Percentiles rank a stretch among this genome's conserved stretches.
phyloP scores from a whole-genome alignment of 352 stramenopile species.

The Elongisporangium prolatum region DNA sequence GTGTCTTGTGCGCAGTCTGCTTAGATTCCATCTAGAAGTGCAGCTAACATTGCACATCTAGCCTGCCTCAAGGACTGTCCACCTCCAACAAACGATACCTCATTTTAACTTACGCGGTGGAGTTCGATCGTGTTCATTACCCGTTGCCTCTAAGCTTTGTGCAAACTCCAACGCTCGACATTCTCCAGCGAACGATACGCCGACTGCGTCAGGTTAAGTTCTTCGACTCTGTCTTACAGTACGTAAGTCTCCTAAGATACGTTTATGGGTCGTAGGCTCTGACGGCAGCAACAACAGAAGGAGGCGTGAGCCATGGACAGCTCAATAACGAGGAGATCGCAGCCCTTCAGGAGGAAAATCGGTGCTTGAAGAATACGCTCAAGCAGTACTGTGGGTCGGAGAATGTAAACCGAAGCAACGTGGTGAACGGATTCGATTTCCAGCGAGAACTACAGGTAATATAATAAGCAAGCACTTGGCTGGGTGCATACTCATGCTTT shows the following conservation, averaged over 20 bases:
- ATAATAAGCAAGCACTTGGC: not conserved
- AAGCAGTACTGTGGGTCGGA: slow-evolving; percentile 42
- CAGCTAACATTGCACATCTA: not conserved
- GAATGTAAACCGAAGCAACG: slow-evolving; percentile 13
- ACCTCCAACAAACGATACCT: slow-evolving; percentile 81
- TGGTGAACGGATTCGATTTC: slow-evolving; percentile 28
- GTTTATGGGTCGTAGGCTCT: not conserved
- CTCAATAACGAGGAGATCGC: slow-evolving; percentile 34
- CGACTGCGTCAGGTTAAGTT: slow-evolving; percentile 39
- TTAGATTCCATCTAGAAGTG: not conserved
- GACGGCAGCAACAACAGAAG: not conserved
- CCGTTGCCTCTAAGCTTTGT: slow-evolving; percentile 82
- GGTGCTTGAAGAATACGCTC: slow-evolving; percentile 58
- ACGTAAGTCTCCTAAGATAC: not conserved
- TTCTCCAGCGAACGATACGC: slow-evolving; percentile 78
- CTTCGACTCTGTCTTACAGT: not conserved
- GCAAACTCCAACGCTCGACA: slow-evolving; percentile 51
- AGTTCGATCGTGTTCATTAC: slow-evolving; percentile 94
- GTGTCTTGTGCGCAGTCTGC: not conserved
- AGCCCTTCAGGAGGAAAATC: slow-evolving; percentile 53
- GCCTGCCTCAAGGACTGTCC: not conserved
- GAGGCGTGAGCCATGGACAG: not conserved
- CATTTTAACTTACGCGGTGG: slow-evolving; percentile 91
- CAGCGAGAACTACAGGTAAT: slow-evolving; percentile 41
- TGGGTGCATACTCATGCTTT: not conserved